Conservation (phyloP, 352 stramenopile species). For the Pythium grandisporangium region DNA sequence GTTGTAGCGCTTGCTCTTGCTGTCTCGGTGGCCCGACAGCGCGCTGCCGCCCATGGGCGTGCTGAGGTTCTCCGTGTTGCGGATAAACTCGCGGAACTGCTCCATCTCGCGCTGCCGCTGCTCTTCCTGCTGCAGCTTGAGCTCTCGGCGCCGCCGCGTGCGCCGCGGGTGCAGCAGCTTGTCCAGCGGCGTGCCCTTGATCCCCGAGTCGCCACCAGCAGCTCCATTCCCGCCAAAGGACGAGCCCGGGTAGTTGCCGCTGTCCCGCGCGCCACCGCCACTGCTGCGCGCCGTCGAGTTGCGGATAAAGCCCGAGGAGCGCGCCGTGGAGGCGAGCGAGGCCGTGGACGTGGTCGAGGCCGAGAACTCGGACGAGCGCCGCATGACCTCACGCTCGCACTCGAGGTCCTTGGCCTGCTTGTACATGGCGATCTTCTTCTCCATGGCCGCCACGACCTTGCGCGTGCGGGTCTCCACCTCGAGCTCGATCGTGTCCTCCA, state of each 20-base stretch:
- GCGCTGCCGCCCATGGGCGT: background rate
- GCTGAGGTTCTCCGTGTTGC: constrained; percentile 45
- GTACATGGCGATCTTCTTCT: constrained; percentile 83
- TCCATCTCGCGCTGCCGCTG: constrained; percentile 79
- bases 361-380: constrained; percentile 45
- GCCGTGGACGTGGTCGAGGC: too few species aligned
- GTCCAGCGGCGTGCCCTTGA: constrained; percentile 52
- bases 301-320: too few species aligned
- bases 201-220: constrained; percentile 4
- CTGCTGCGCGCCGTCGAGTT: too few species aligned
- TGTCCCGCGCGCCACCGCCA: too few species aligned
- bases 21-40: background rate
- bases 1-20: too few species aligned
- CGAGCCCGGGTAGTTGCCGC: too few species aligned
- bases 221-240: too few species aligned
- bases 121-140: constrained; percentile 61
- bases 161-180: constrained; percentile 70
- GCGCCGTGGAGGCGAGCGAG: too few species aligned
- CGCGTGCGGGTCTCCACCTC: constrained; percentile 56
- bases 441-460: constrained; percentile 63
- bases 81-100: constrained; percentile 82
- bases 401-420: constrained; percentile 79
- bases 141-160: constrained; percentile 47
- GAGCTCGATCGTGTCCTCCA: constrained; percentile 72
- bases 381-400: constrained; percentile 68